Conservation (phyloP, 2,329 filamentous ascomycete genomes). For the Rhynchosporium secalis region DNA sequence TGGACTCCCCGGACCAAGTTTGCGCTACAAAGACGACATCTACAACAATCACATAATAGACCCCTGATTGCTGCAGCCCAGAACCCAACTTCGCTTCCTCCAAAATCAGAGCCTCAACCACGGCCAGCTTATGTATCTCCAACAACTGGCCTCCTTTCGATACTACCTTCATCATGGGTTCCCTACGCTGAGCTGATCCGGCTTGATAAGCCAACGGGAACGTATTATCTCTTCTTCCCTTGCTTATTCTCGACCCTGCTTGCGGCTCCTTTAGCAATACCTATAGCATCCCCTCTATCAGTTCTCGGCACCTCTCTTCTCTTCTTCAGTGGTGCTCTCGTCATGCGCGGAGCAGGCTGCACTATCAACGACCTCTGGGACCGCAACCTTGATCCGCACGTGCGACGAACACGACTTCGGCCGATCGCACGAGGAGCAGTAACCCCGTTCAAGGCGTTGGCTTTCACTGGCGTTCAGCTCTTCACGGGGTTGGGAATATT, state of each 20-base stretch:
- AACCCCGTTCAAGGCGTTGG: constrained; percentile 67
- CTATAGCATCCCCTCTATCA: constrained; percentile 59
- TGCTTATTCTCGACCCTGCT: constrained; percentile 83
- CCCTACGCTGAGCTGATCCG: constrained; percentile 83
- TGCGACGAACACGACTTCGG: constrained; percentile 71
- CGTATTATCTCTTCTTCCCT: constrained; percentile 83
- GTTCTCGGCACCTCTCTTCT: constrained; percentile 66
- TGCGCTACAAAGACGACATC: neutral
- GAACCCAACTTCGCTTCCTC: neutral
- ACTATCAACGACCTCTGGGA: constrained; percentile 92
- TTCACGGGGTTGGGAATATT: constrained; percentile 72
- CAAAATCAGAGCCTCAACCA: constrained; percentile 6
- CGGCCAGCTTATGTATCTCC: constrained; percentile 60
- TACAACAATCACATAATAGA: constrained; percentile 8
- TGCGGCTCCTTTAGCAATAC: constrained; percentile 67
- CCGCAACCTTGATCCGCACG: constrained; percentile 79
- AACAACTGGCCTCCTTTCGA: constrained; percentile 67
- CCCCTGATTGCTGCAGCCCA: constrained; percentile 3
- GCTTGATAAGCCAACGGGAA: constrained; percentile 77
- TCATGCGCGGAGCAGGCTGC: constrained; percentile 87
- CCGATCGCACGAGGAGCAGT: constrained; percentile 81
- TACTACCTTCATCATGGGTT: constrained; percentile 67
- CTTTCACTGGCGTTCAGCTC: constrained; percentile 74
- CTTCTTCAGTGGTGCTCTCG: constrained; percentile 73
- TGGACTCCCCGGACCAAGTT: neutral